A percentile compares a stretch with the other conserved stretches of the same genome.
Conservation (phyloP, 2,329 filamentous ascomycete species). For the Delphinella strobiligena region DNA sequence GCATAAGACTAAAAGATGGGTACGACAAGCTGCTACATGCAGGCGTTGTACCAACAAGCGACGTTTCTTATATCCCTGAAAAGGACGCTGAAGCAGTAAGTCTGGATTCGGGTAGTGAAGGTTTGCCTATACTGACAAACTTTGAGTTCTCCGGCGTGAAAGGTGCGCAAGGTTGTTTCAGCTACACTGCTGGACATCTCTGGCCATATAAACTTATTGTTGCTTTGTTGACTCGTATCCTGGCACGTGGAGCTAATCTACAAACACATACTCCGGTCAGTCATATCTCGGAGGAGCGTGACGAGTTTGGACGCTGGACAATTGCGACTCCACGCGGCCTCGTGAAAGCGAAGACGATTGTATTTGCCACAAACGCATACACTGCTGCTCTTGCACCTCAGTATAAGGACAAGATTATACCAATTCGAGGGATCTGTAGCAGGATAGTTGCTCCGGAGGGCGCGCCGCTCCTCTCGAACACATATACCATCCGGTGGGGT, state of each 20-base stretch:
- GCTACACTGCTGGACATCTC: conserved; percentile 33
- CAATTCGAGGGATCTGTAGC: conserved; percentile 19
- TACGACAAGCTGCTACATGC: conserved; percentile 22
- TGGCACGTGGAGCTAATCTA: conserved; percentile 35
- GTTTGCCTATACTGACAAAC: conserved; percentile 9
- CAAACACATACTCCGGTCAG: conserved; percentile 41
- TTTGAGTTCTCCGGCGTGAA: conserved; percentile 25
- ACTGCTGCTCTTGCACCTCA: conserved; percentile 20
- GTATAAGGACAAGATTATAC: conserved; percentile 20
- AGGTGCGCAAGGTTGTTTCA: conserved; percentile 32
- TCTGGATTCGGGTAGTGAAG: conserved; percentile 11
- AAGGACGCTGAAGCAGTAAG: conserved; percentile 20
- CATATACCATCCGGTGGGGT: conserved; percentile 49
- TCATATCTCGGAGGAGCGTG: not conserved
- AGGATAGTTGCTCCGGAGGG: conserved; percentile 11
- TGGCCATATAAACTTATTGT: conserved; percentile 29
- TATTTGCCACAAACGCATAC: conserved; percentile 26
- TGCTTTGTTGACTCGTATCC: conserved; percentile 33
- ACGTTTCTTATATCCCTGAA: conserved; percentile 18
- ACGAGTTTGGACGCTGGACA: not conserved
- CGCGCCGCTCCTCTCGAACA: conserved; percentile 23
- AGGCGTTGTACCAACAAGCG: conserved; percentile 16
- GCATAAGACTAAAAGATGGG: conserved; percentile 15
- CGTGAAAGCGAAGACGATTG: conserved; percentile 14
- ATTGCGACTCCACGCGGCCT: conserved; percentile 14